Base-by-base conservation (phyloP, 2,329 filamentous ascomycete species). In the Teratosphaeria pseudoeucalypti region DNA sequence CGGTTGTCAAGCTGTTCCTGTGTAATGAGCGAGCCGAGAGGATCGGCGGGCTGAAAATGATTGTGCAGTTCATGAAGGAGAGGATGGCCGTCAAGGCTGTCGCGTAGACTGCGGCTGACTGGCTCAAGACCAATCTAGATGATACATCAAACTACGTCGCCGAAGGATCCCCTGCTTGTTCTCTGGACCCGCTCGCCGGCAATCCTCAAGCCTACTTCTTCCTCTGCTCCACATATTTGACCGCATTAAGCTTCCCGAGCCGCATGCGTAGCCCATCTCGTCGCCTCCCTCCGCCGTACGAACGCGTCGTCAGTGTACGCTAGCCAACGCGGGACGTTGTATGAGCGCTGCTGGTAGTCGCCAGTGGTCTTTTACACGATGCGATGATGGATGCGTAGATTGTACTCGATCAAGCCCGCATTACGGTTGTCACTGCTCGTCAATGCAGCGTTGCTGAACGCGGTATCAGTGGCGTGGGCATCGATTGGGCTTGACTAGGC, bases 1-100 rank as follows among this genome's bases (percentile, higher is more conserved):
- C 89, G 0, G 86, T 95, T 23, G 87, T 86, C 10, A 77, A 77
- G 62, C 68, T 85, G 19, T 85, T 84, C 68, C 67, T 85, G 26
- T 79, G 79, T 7, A 76, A 77, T 58, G 76, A 72, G 6, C 73
- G 72, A 57, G 72, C 76, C 7, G 77, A 78, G 60, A 68, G 81
- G 57, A 66, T 79, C 57, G 73, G 76, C 61, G 81, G 81, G 3
- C 60, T 82, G 55, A 72, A 73, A 56, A 70, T 74, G 52, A 76
- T 81, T 57, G 76, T 77, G 10, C 66, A 68, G 10, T 62, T 66
- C 39, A 68, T 65, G 57, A 56, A 29, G 6, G 57, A 57, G 54
- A 53, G 57, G 55, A 55, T 64, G 34, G 23, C 7, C 2, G 47
- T 27, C 9, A 56, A 43, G 19, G 37, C 27, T 7, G 19, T 14